Base-by-base conservation (phyloP, 2,329 filamentous ascomycete species). In the Fusarium lateritium region DNA sequence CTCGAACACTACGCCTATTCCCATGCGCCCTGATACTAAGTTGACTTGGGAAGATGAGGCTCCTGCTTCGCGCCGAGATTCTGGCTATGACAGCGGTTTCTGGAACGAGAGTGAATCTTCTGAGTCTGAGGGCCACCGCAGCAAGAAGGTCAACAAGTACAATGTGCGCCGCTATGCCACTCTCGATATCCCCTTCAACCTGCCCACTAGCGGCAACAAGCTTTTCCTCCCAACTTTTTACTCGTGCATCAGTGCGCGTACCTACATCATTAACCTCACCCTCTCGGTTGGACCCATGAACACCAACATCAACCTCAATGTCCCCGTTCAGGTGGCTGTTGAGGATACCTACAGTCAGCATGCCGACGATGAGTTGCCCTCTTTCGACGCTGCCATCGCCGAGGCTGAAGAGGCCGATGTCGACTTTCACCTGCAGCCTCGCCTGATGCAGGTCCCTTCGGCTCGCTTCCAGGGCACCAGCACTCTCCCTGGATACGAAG, bases 211-310 rank as follows among this genome's bases (percentile, higher is more conserved):
- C 28, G 83, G 82, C 76, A 83, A 81, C 72, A 86, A 83, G 74
- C 79, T 83, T 10, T 86, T 88, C 68, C 65, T 88, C 22, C 87
- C 87, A 1, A 85, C 85, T 7, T 89, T 89, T 73, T 85, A 88
- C 78, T 85, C 84, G 10, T 89, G 87, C 78, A 83, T 89, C 74
- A 79, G 82, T 38, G 85, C 85, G 9, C 83, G 87, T 26, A 82
- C 83, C n/a, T 89, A 89, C 75, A 81, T 83, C 6, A 73, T 89
- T 31, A 82, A 83, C 67, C 72, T 89, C 7, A 79, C 78, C 8
- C 62, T 88, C 7, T 79, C 79, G 1, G 78, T 80, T 4, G 82
- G 80, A 17, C 78, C 83, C 9, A 76, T 79, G 56, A 83, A 79
- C 71, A 82, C 79, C 6, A 80, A 77, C 51, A 68, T 87, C 40